Conservation (phyloP, 257 asterid genomes). For the Vinca minor region DNA sequence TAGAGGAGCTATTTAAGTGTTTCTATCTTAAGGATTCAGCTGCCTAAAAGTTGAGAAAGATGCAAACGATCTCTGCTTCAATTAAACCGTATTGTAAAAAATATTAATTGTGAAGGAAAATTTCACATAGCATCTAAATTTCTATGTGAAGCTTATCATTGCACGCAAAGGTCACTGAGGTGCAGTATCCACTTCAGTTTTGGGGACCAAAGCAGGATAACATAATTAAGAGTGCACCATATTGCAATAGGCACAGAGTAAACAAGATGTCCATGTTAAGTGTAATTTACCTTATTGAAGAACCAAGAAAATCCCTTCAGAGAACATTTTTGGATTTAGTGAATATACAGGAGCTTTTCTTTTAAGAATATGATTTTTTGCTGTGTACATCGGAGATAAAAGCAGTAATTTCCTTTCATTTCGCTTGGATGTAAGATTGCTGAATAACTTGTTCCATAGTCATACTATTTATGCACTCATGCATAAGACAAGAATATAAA, state of each 20-base stretch:
- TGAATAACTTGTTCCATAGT: neutral
- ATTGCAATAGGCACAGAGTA: neutral
- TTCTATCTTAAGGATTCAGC: neutral
- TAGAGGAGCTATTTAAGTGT: neutral
- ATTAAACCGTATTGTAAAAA: neutral
- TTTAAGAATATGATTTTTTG: neutral
- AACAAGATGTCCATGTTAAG: neutral
- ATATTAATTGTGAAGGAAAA: neutral
- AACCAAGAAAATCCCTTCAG: neutral
- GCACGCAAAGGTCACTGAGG: neutral
- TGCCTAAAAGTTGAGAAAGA: neutral
- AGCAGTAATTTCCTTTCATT: neutral
- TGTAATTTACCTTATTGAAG: neutral
- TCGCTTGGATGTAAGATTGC: neutral
- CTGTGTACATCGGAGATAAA: neutral
- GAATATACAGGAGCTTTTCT: neutral
- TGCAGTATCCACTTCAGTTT: neutral
- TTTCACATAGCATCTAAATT: neutral
- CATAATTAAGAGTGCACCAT: neutral
- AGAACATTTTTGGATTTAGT: neutral
- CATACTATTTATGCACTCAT: neutral
- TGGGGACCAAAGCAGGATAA: neutral
- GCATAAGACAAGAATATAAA: neutral
- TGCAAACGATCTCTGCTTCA: neutral
- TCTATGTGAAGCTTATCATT: neutral